Evolutionary conservation across 805 yeast species (phyloP).

Genomic region (Zygoascus flipseniorum): DNA sequence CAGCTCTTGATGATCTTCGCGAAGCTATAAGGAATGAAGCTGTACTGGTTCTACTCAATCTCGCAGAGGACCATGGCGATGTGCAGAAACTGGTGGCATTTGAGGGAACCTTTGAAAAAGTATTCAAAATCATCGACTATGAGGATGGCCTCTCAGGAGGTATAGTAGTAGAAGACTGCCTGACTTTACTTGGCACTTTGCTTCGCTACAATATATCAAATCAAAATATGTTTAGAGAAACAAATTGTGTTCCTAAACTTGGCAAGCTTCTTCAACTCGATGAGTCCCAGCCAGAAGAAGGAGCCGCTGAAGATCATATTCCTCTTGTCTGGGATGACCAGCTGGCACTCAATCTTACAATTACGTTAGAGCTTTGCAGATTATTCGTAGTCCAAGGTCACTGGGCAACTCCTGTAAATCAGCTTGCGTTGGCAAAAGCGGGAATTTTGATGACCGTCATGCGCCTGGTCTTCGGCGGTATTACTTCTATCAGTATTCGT

Average conservation of each 20-base stretch:
- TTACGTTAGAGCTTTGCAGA: constrained; percentile 63
- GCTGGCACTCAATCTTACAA: constrained; percentile 53
- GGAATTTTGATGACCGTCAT: constrained; percentile 60
- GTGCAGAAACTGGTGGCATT: constrained; percentile 91
- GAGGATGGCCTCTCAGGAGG: constrained; percentile 91
- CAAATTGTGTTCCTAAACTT: constrained; percentile 64
- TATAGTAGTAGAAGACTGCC: constrained; percentile 82
- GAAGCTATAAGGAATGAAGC: constrained; percentile 87
- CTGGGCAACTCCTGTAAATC: constrained; percentile 54
- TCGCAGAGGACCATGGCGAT: constrained; percentile 73
- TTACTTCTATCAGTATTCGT: constrained; percentile 58
- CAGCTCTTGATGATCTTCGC: constrained; percentile 49
- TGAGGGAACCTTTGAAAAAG: constrained; percentile 79
- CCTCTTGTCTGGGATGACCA: constrained; percentile 71
- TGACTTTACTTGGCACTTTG: constrained; percentile 63
- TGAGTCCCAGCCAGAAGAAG: not conserved
- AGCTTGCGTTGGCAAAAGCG: constrained; percentile 47
- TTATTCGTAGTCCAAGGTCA: constrained; percentile 67
- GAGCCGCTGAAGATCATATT: not conserved
- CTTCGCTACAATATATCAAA: constrained; percentile 79
- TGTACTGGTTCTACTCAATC: constrained; percentile 69
- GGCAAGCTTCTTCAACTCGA: constrained; percentile 52
- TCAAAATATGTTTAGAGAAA: constrained; percentile 80
- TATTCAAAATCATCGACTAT: constrained; percentile 69
- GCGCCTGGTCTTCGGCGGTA: constrained; percentile 56